These are phyloP conservation scores for Verticillium klebahnii DNA, from an alignment of 2,329 filamentous ascomycete species.

Conservation along the genomic window DNA sequence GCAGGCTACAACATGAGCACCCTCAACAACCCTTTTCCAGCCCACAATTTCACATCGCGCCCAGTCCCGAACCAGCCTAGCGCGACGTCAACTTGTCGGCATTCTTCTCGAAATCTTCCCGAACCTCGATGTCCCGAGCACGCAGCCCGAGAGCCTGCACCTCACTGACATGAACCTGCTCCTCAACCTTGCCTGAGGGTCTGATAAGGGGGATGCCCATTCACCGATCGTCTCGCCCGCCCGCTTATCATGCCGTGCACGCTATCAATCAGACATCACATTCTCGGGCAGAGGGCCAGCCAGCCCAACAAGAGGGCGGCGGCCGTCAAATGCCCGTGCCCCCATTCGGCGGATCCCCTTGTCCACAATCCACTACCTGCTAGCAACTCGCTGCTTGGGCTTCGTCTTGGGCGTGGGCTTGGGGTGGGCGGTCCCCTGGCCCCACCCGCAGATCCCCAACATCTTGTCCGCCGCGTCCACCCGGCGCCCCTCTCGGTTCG, in stretches of 20 bases:
- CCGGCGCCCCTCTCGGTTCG: not conserved
- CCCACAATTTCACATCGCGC: not conserved
- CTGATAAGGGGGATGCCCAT: not conserved
- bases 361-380: not conserved
- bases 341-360: not conserved
- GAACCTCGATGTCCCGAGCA: not conserved
- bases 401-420: not conserved
- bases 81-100: not conserved
- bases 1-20: not conserved
- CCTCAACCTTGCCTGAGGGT: not conserved
- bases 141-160: not conserved
- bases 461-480: conserved; percentile 29
- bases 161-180: not conserved
- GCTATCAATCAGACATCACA: not conserved
- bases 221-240: not conserved
- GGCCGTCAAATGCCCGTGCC: not conserved
- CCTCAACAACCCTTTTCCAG: not conserved
- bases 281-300: not conserved
- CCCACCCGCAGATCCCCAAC: conserved; percentile 38
- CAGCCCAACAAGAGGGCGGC: not conserved
- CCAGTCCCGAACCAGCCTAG: not conserved
- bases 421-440: not conserved
- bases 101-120: not conserved
- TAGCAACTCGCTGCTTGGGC: not conserved
- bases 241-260: too few species aligned